Evolutionary conservation across 495 filamentous ascomycete species (phyloP).

Genomic region (Cercophora sp.): DNA sequence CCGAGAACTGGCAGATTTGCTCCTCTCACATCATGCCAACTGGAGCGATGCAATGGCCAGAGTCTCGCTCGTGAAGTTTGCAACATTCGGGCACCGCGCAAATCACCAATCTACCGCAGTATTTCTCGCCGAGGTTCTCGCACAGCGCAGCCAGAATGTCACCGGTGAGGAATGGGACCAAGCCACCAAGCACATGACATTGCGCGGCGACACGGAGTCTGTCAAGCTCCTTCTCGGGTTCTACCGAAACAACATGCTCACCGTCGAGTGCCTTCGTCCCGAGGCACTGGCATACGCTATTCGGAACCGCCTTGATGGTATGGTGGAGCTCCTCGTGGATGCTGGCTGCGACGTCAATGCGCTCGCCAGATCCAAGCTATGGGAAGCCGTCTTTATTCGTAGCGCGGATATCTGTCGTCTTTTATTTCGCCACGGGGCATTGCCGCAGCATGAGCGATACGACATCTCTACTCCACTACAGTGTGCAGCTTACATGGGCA

Average conservation of each 20-base stretch:
- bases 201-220: neutral
- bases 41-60: neutral
- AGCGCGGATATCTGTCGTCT: neutral
- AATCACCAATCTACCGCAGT: neutral
- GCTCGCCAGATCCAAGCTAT: neutral
- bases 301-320: neutral
- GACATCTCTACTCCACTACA: neutral
- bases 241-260: neutral
- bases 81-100: neutral
- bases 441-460: neutral
- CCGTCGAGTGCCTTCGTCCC: neutral
- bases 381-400: neutral
- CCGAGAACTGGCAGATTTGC: neutral
- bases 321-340: neutral
- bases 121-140: neutral
- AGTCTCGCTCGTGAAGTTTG: neutral
- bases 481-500: neutral
- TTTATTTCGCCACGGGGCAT: neutral
- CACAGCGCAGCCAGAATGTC: neutral
- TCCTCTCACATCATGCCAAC: neutral
- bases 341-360: neutral
- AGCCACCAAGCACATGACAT: neutral
- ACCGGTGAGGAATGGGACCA: neutral
- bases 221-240: neutral
- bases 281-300: conserved; percentile 1